Base-by-base conservation (phyloP, 768 basidiomycete species). In the Lentinula raphanica region DNA sequence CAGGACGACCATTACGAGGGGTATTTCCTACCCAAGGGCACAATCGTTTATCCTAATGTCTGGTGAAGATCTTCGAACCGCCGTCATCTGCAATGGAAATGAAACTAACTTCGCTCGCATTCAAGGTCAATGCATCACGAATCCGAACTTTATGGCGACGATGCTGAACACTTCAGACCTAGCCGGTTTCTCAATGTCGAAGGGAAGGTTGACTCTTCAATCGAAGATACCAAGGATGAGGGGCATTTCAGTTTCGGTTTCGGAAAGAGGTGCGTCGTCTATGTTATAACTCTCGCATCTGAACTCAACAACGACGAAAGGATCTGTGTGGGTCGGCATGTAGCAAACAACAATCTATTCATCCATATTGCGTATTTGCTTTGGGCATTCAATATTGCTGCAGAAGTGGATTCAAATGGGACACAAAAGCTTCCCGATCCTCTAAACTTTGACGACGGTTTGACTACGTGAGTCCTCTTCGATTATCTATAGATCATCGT, bases 271-370 rank as follows among this genome's bases (percentile, higher is more conserved):
- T 44, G 5, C 9, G 32, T 35, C 13, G 9, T 7, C 32, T 13
- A 35, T n/a, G n/a, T 12, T n/a, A 31, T 13, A 13, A 13, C 17
- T 36, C n/a, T 11, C 36, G 32, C 25, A n/a, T 23, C 7, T n/a
- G 17, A 7, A 44, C 17, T 44, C 17, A n/a, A 8, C 17, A 8
- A n/a, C 8, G 21, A 7, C 19, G 21, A 7, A 49, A 49, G 46
- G 29, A 49, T 66, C 5, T 72, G 71, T 49, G 59, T 64, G 15
- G 71, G 71, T 23, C 55, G 62, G 35, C 62, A 71, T 56, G 58
- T 71, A 15, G 72, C 70, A 12, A 69, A 69, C 51, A 54, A 66
- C 12, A 62, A 66, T 28, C 21, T 71, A 45, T 72, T 71, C 49
- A 68, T 72, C 48, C 58, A 65, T 42, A 63, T 69, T 27, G 72